These are phyloP conservation scores for Scutellaria galericulata DNA, from an alignment of 257 asterid species.

Conservation along the genomic window DNA sequence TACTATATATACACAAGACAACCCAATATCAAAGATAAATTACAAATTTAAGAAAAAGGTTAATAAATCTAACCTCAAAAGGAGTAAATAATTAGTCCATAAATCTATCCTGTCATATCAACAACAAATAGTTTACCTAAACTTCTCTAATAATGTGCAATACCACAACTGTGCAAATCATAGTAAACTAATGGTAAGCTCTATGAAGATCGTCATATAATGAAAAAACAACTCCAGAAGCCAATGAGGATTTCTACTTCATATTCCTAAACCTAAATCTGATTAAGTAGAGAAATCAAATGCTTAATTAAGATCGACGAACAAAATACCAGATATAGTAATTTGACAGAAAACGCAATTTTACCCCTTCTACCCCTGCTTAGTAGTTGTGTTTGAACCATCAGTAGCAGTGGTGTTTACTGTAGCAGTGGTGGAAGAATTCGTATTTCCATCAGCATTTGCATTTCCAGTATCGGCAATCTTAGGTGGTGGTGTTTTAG, in stretches of 20 bases:
- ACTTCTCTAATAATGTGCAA: too few species aligned
- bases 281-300: neutral
- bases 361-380: conserved; percentile 32
- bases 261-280: conserved; percentile 11
- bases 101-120: too few species aligned
- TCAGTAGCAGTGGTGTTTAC: neutral
- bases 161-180: too few species aligned
- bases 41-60: too few species aligned
- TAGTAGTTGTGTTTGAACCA: conserved; percentile 25
- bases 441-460: conserved; percentile 6
- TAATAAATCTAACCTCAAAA: too few species aligned
- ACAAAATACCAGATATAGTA: neutral
- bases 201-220: too few species aligned
- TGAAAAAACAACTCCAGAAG: too few species aligned
- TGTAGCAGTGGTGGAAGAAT: conserved; percentile 18
- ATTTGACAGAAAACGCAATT: neutral
- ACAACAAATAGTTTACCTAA: too few species aligned
- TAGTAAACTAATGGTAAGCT: too few species aligned
- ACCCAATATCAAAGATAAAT: too few species aligned
- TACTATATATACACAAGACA: too few species aligned
- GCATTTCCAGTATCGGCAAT: conserved; percentile 17
- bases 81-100: too few species aligned
- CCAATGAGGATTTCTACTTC: neutral
- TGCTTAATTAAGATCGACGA: neutral
- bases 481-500: conserved; percentile 23